Base-by-base conservation (phyloP, 768 basidiomycete genomes). In the Paxillus involutus region DNA sequence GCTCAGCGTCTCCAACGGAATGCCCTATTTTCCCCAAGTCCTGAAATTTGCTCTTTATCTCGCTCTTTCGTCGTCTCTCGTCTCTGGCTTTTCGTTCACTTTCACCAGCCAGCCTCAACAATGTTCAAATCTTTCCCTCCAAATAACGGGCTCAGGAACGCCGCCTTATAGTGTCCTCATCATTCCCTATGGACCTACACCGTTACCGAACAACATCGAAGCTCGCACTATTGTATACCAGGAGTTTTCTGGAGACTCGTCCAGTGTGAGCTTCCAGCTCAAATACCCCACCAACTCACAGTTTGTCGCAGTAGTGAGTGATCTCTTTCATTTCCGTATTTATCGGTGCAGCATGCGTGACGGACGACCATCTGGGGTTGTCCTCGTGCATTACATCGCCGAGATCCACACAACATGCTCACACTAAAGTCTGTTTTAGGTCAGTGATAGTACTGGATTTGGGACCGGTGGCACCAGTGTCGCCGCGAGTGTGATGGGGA, bases 391-490 rank as follows among this genome's bases (percentile, higher is more conserved):
- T 24, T n/a, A 10, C n/a, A 9, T 24, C 6, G 17, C 8, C 26
- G 16, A 56, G 11, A 21, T 29, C 9, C 13, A 32, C 44, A 46
- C 21, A 36, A 24, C n/a, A 33, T 37, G 39, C 39, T 40, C 39
- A 40, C 39, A 17, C 1, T 19, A 4, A 40, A 6, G 6, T 11
- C 35, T 3, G 21, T 35, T 39, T 17, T 56, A 86, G 85, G 75
- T 87, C 58, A 83, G 82, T 63, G 86, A 87, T 58, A 68, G 65
- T 43, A 72, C 74, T 1, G 80, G 79, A 1, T 90, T 90, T 63
- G 89, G 85, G 6, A 74, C 83, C 0, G 90, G 90, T 6, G 90
- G 90, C 4, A 89, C 90, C 1, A 90, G 85, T 53, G 82, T 81
- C 3, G 80, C 82, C 2, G 84, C 81, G 2, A 76, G 73, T 56